These are phyloP conservation scores for Pittosporum tobira DNA, from an alignment of 129 eudicot genomes.

Conservation along the genomic window DNA sequence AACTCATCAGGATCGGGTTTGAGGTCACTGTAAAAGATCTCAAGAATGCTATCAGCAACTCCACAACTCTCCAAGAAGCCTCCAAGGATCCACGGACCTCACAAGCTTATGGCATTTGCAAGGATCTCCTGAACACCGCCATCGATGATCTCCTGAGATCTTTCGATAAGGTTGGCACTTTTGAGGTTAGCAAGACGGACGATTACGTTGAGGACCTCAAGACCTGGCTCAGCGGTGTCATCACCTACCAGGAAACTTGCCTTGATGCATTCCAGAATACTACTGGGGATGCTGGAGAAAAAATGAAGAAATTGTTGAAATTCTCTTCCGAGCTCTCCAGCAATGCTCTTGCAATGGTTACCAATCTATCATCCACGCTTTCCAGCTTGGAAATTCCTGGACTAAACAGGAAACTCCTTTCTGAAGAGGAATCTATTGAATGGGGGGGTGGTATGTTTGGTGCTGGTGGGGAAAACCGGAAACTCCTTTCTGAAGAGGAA, in stretches of 20 bases:
- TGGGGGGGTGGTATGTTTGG: too few species aligned
- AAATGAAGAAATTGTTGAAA: constrained; percentile 38
- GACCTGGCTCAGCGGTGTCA: constrained; percentile 68
- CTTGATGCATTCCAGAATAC: constrained; percentile 68
- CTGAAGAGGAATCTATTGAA: constrained; percentile 10
- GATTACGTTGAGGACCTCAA: constrained; percentile 33
- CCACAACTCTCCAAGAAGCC: constrained; percentile 29
- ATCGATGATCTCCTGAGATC: constrained; percentile 63
- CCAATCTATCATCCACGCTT: constrained; percentile 11
- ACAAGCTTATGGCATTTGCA: constrained; percentile 38
- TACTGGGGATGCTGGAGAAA: constrained; percentile 41
- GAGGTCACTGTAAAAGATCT: constrained; percentile 25
- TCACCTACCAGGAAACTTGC: constrained; percentile 64
- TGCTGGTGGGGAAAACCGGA: too few species aligned
- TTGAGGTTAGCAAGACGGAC: constrained; percentile 21
- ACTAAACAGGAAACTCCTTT: constrained; percentile 18
- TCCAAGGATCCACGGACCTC: constrained; percentile 40
- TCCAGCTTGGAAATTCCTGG: background rate
- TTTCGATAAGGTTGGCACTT: constrained; percentile 23
- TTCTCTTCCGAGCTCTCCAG: constrained; percentile 35
- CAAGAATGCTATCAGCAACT: constrained; percentile 17
- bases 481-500: constrained; percentile 19
- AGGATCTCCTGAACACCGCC: constrained; percentile 32
- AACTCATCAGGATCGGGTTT: constrained; percentile 42
- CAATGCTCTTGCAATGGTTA: constrained; percentile 60